Evolutionary conservation across 2,329 filamentous ascomycete species (phyloP), one percentile per base, ranked within the genome.

Genomic region (Talaromyces amestolkiae): DNA sequence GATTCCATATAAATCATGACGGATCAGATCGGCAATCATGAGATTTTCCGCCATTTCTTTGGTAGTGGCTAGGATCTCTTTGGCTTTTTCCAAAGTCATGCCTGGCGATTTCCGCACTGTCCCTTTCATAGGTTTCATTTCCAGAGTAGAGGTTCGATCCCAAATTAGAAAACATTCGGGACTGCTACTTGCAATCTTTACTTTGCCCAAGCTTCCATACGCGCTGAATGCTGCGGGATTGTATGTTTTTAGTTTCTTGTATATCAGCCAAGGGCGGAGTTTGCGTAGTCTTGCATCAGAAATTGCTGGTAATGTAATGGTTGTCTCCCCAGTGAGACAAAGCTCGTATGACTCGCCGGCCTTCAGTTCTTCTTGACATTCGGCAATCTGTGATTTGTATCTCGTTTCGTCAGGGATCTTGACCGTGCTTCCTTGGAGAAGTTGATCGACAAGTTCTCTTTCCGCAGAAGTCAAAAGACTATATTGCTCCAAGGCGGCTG

Each of bases 1-100:
- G 9, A 96, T 88, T n/a, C 89, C 87, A 76, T 96, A 91, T 13
- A 98, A 82, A 76, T 98, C 94, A 74, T 98, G 94, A 0, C 94
- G 87, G n/a, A 97, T 95, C 0, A 98, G 83, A 76, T 98, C 94
- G 2, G 97, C 93, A 72, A 98, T 97, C 95, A 98, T 98, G 27
- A 98, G 85, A 73, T 98, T 98, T 80, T 98, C 94, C 0, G 94
- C 94, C 71, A 91, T 89, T 77, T 98, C 95, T 76, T 98, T 98
- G 24, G 91, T 89, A 0, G 91, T 85, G 65, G 89, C 87, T 15
- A 97, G 85, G 45, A 96, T 86, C 33, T 81, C 80, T 67, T 89
- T 87, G 0, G 94, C 93, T 72, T 91, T 85, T 5, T 84, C 85
- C n/a, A 90, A 82, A 0, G 90, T 95, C 43, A 89, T 87, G 1